These are phyloP conservation scores for Cladosporium sp. DNA, from an alignment of 2,329 filamentous ascomycete species.

Conservation along the genomic window DNA sequence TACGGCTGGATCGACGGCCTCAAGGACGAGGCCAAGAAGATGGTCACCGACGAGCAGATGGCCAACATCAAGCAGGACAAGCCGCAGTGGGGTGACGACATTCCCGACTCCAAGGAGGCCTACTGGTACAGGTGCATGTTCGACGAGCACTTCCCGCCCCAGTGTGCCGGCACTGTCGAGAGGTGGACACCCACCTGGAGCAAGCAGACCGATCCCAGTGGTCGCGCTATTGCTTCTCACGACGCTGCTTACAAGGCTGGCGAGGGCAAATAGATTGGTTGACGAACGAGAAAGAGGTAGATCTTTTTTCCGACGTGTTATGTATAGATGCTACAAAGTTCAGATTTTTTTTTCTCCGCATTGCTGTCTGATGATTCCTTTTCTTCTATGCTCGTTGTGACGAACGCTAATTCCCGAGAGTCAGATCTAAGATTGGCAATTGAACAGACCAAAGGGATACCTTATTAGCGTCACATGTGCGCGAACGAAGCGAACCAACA, in stretches of 20 bases:
- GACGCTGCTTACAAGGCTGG: slow-evolving; percentile 38
- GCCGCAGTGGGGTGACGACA: slow-evolving; percentile 88
- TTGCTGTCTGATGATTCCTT: neutral
- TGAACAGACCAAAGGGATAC: neutral
- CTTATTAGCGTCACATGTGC: neutral
- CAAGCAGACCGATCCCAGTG: slow-evolving; percentile 92
- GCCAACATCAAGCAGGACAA: slow-evolving; percentile 76
- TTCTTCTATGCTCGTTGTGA: neutral
- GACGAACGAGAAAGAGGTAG: neutral
- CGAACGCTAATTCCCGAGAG: neutral
- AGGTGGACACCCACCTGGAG: slow-evolving; percentile 98
- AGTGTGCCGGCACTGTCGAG: slow-evolving; percentile 90
- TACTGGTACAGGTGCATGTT: slow-evolving; percentile 99
- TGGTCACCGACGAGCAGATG: slow-evolving; percentile 97
- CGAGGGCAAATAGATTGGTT: slow-evolving; percentile 7
- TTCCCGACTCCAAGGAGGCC: slow-evolving; percentile 96
- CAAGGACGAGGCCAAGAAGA: slow-evolving; percentile 87
- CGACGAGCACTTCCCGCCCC: slow-evolving; percentile 94
- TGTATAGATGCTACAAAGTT: slow-evolving; percentile 12
- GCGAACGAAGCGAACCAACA: neutral
- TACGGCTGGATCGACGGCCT: slow-evolving; percentile 99
- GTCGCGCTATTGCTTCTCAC: slow-evolving; percentile 56
- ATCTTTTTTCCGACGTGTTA: slow-evolving; percentile 4
- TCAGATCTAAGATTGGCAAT: neutral
- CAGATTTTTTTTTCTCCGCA: neutral